Percentiles rank a stretch among this genome's conserved stretches.
Conservation (phyloP, 1,139 yeast genomes). For the Yamadazyma sp. region DNA sequence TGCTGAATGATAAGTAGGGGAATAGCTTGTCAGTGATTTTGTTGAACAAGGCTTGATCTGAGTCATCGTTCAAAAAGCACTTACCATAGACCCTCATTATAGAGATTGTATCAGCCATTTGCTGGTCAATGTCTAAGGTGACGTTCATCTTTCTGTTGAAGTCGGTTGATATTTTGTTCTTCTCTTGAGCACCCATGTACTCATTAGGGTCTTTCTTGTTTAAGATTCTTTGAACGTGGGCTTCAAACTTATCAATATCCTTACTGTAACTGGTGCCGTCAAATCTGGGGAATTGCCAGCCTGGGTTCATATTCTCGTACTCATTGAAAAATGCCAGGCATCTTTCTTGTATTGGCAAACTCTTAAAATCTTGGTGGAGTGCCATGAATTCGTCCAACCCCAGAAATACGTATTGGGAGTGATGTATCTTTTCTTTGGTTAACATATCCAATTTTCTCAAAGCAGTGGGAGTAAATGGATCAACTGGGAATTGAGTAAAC, state of each 20-base stretch:
- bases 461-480: neutral
- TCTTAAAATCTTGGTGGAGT: constrained; percentile 6
- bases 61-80: constrained; percentile 26
- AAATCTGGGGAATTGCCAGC: constrained; percentile 24
- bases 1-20: constrained; percentile 26
- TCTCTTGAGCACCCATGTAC: too few species aligned
- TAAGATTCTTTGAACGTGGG: too few species aligned
- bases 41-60: constrained; percentile 14
- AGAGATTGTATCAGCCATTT: constrained; percentile 40
- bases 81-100: constrained; percentile 35
- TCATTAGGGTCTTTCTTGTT: too few species aligned
- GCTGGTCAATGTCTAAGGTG: constrained; percentile 20
- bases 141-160: constrained; percentile 8
- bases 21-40: constrained; percentile 25
- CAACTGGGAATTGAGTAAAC: neutral
- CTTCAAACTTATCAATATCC: constrained; percentile 20
- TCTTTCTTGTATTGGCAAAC: constrained; percentile 19
- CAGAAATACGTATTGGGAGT: constrained; percentile 28
- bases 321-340: constrained; percentile 32
- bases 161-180: constrained; percentile 2
- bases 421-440: constrained; percentile 26
- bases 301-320: constrained; percentile 21
- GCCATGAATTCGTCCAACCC: constrained; percentile 23
- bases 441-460: constrained; percentile 16
- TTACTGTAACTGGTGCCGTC: constrained; percentile 27